A percentile compares a stretch with the other conserved stretches of the same genome.
Conservation (phyloP, 2,329 filamentous ascomycete genomes). For the Botryosphaeria dothidea region DNA sequence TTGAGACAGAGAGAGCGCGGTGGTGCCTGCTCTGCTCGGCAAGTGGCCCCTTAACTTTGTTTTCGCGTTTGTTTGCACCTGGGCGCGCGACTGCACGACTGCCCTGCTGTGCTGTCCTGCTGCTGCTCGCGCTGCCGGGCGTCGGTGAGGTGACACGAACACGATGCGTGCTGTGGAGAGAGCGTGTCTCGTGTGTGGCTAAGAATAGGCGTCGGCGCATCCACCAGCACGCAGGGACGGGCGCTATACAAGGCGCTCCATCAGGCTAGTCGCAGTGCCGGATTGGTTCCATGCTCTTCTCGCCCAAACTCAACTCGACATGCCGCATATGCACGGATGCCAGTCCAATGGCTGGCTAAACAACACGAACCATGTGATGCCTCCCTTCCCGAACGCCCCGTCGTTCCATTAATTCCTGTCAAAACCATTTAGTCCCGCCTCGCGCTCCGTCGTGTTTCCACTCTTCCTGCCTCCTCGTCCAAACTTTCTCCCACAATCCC, state of each 20-base stretch:
- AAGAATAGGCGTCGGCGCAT: not conserved
- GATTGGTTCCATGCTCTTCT: not conserved
- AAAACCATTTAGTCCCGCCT: slow-evolving; percentile 2
- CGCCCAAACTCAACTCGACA: not conserved
- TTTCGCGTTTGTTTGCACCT: not conserved
- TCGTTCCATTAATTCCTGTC: not conserved
- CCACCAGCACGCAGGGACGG: slow-evolving; percentile 4
- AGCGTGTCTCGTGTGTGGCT: slow-evolving; percentile 11
- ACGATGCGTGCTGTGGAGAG: not conserved
- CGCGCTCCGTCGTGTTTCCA: not conserved
- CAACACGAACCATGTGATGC: slow-evolving; percentile 8
- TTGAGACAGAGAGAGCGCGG: not conserved
- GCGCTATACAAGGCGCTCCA: not conserved
- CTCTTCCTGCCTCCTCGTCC: not conserved
- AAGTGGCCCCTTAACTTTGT: not conserved
- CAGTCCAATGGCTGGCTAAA: not conserved
- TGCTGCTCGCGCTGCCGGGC: not conserved
- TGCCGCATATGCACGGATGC: slow-evolving; percentile 9
- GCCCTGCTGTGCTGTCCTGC: not conserved
- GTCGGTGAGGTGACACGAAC: slow-evolving; percentile 1
- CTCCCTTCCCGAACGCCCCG: not conserved
- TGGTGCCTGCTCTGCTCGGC: not conserved
- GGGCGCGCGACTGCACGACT: not conserved
- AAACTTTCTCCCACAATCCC: not conserved
- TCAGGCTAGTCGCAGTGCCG: not conserved